Base-by-base conservation (phyloP, 2,329 filamentous ascomycete species). In the Pleurostoma richardsiae region DNA sequence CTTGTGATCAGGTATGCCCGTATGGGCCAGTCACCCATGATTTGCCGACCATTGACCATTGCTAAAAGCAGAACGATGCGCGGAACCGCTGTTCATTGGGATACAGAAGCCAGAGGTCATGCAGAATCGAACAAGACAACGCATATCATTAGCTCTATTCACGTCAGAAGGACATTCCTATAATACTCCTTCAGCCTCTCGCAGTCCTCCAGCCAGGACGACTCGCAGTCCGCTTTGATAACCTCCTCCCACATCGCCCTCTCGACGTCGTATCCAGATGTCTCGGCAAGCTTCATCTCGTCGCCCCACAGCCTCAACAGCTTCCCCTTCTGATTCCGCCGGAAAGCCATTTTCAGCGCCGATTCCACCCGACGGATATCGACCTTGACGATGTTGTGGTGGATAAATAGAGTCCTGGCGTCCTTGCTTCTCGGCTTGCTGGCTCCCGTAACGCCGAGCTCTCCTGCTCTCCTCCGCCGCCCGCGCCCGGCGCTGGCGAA, bases 101-200 rank as follows among this genome's bases (percentile, higher is more conserved):
- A 19, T 19, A 19, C 19, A 19, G 19, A 19, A 19, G 19, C 19
- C 19, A 19, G 19, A 19, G 19, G 19, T 19, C 19, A 19, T 19
- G 19, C 19, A 19, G 19, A 19, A 19, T 19, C 19, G 19, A 19
- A 19, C 19, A 19, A 19, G 19, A 19, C 19, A 19, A 19, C 19
- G 19, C 19, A 19, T 19, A 19, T 19, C 19, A 19, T 19, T 19
- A 19, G 19, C 19, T 19, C 19, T 19, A 19, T 19, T 19, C 19
- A 19, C 19, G 19, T 19, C 19, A 19, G 19, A 30, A 52, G 38
- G 71, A 76, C 60, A 74, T 77, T 50, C 58, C 74, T 4, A 66
- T 71, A 56, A 33, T 54, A 59, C 40, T 50, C 40, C 10, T 70
- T 68, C 6, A 71, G 66, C 44, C 71, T 70, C 39, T 57, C 45